These are phyloP conservation scores for Lepidopterella palustris DNA, from an alignment of 495 filamentous ascomycete species.

Conservation along the genomic window DNA sequence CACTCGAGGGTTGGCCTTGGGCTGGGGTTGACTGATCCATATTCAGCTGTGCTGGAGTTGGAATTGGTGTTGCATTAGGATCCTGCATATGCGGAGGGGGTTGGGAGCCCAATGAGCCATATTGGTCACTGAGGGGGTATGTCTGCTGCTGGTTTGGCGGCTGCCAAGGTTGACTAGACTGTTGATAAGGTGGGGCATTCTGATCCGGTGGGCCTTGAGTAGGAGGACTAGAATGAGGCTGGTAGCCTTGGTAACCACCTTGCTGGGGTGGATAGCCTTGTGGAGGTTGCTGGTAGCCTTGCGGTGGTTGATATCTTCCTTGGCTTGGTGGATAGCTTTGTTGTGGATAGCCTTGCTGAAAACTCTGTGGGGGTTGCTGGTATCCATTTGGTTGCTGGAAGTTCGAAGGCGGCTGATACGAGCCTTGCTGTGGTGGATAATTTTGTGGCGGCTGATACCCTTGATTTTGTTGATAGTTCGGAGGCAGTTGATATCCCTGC, in stretches of 20 bases:
- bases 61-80: conserved; percentile 17
- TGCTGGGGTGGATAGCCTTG: conserved; percentile 18
- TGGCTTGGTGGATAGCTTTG: conserved; percentile 14
- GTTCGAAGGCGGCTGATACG: conserved; percentile 19
- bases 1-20: background rate
- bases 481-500: conserved; percentile 13
- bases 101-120: conserved; percentile 3
- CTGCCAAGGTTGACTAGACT: conserved; percentile 18
- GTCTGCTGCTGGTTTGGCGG: background rate
- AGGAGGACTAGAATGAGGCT: conserved; percentile 6
- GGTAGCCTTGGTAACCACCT: conserved; percentile 21
- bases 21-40: conserved; percentile 1
- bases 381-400: conserved; percentile 3
- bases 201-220: conserved; percentile 9
- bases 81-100: conserved; percentile 4
- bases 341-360: conserved; percentile 15
- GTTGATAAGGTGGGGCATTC: conserved; percentile 8
- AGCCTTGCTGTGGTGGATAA: conserved; percentile 12
- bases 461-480: conserved; percentile 7
- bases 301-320: conserved; percentile 10
- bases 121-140: conserved; percentile 2
- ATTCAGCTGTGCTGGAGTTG: conserved; percentile 9
- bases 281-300: conserved; percentile 20
- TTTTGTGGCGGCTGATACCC: conserved; percentile 15
- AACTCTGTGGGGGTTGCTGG: conserved; percentile 11